phyloP scores from a whole-genome alignment of 306 rosid genomes.

The Acmispon strigosus region DNA sequence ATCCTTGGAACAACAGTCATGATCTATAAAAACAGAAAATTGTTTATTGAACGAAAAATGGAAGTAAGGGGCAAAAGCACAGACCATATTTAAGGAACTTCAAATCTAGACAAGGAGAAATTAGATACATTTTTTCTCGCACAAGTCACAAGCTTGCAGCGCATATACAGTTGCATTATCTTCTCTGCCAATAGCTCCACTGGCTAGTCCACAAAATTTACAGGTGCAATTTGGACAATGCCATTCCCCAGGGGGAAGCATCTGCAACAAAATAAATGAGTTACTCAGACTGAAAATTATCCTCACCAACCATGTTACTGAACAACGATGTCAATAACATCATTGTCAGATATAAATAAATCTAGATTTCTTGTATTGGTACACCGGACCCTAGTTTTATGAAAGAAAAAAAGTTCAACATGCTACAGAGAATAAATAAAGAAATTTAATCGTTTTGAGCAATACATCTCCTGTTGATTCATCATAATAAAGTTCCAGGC shows the following conservation, averaged over 20 bases:
- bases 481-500: not conserved
- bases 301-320: constrained; percentile 4
- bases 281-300: constrained; percentile 12
- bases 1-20: constrained; percentile 55
- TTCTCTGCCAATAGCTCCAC: constrained; percentile 30
- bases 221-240: constrained; percentile 92
- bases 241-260: constrained; percentile 96
- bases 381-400: not conserved
- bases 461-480: too few species aligned
- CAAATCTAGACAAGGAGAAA: constrained; percentile 12
- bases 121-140: constrained; percentile 87
- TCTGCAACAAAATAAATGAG: constrained; percentile 46
- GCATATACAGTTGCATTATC: constrained; percentile 31
- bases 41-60: not conserved
- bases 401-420: not conserved
- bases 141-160: constrained; percentile 50
- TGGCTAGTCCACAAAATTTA: constrained; percentile 70
- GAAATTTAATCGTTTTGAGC: not conserved
- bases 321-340: constrained; percentile 1
- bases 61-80: not conserved
- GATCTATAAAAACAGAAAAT: constrained; percentile 48
- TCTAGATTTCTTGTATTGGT: not conserved
- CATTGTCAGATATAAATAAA: constrained; percentile 14
- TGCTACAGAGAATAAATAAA: not conserved
- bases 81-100: constrained; percentile 10